Evolutionary conservation across 495 filamentous ascomycete genomes (phyloP).

Genomic region (Chlorociboria aeruginascens): DNA sequence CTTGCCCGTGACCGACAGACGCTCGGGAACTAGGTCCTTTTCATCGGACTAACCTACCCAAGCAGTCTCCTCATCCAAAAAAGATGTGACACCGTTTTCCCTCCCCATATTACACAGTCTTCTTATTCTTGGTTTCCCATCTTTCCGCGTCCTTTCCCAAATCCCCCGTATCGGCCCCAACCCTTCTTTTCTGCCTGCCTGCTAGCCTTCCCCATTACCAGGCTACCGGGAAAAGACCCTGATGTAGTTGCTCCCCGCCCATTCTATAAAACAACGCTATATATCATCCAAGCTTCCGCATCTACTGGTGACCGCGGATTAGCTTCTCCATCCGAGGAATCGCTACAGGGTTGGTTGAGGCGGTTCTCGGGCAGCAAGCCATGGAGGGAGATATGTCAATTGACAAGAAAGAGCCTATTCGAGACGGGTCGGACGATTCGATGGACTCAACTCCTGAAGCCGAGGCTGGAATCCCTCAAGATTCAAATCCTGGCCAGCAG

Average conservation of each 20-base stretch:
- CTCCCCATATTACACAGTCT: no score
- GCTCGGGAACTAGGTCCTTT: no score
- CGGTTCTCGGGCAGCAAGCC: slow-evolving; percentile 10
- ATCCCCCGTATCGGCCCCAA: background rate
- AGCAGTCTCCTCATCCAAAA: no score
- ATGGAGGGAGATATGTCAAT: slow-evolving; percentile 37
- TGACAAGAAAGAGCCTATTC: slow-evolving; percentile 39
- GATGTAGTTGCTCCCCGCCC: slow-evolving; percentile 10
- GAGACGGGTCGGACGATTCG: slow-evolving; percentile 39
- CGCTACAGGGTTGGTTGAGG: slow-evolving; percentile 9
- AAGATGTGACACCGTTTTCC: no score
- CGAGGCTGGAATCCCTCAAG: slow-evolving; percentile 25
- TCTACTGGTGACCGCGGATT: background rate
- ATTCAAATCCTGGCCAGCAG: slow-evolving; percentile 28
- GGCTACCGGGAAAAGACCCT: background rate
- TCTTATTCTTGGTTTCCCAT: background rate
- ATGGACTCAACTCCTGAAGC: slow-evolving; percentile 42
- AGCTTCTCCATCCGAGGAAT: background rate
- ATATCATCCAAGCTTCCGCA: background rate
- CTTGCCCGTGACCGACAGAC: no score
- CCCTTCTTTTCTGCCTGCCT: background rate
- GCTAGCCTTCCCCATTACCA: background rate
- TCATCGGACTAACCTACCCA: no score
- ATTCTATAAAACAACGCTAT: slow-evolving; percentile 7
- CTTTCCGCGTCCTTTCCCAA: background rate